These are phyloP conservation scores for Brasenia schreberi DNA, from an alignment of 164 flowering plant genomes.

Conservation along the genomic window DNA sequence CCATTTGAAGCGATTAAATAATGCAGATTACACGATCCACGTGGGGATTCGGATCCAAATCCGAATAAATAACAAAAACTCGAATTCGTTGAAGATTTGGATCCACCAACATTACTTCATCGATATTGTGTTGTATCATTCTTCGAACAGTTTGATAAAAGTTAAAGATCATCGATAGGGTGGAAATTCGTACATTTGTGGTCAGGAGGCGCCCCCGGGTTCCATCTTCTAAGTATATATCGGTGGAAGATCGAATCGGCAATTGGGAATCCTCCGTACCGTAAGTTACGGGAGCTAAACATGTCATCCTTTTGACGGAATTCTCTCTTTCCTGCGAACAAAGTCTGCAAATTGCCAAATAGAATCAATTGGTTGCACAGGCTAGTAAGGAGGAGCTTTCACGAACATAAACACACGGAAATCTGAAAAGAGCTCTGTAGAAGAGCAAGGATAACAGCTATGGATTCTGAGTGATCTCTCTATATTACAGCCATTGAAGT, in stretches of 20 bases:
- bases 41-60: too few species aligned
- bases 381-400: neutral
- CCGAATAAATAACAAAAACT: too few species aligned
- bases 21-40: too few species aligned
- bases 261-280: constrained; percentile 58
- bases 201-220: constrained; percentile 31
- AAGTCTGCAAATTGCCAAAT: constrained; percentile 25
- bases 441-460: constrained; percentile 24
- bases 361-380: neutral
- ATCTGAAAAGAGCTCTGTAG: neutral
- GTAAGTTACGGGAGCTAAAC: constrained; percentile 32
- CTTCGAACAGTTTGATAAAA: too few species aligned
- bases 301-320: constrained; percentile 38
- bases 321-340: constrained; percentile 81
- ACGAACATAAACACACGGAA: neutral
- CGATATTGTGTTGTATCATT: too few species aligned
- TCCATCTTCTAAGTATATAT: constrained; percentile 52
- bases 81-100: too few species aligned
- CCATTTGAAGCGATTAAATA: too few species aligned
- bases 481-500: constrained; percentile 3
- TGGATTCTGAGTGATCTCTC: constrained; percentile 34
- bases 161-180: too few species aligned
- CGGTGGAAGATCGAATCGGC: constrained; percentile 49
- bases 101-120: too few species aligned
- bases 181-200: constrained; percentile 46